A percentile compares a stretch with the other conserved stretches of the same genome.
phyloP scores from a whole-genome alignment of 495 filamentous ascomycete species.

The Talaromyces nanjingensis region DNA sequence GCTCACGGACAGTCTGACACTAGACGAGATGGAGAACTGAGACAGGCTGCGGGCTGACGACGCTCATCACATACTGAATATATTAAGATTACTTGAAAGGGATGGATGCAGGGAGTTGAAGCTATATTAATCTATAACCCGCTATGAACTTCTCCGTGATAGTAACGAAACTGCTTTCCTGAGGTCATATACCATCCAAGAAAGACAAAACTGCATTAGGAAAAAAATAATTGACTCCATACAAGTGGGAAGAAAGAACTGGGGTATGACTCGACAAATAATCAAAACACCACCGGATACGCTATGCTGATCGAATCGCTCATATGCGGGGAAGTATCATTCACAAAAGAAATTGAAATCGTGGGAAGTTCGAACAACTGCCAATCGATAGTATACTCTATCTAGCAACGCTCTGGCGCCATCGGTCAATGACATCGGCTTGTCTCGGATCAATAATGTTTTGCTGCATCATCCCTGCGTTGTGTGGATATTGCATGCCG shows the following conservation, averaged over 20 bases:
- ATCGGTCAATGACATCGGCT: slow-evolving; percentile 78
- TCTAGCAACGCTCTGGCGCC: slow-evolving; percentile 67
- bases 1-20: background rate
- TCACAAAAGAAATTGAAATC: background rate
- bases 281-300: background rate
- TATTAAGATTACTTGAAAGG: background rate
- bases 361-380: background rate
- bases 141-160: background rate
- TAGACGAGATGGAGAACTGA: background rate
- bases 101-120: background rate
- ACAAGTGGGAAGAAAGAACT: slow-evolving; percentile 9
- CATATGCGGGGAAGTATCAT: background rate
- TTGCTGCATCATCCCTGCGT: slow-evolving; percentile 23
- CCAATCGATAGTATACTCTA: background rate
- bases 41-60: background rate
- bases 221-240: background rate
- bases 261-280: background rate
- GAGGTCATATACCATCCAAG: background rate
- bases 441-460: slow-evolving; percentile 47
- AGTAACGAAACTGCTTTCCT: background rate
- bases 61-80: background rate
- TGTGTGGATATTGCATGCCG: slow-evolving; percentile 22
- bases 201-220: background rate
- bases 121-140: background rate
- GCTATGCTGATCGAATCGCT: slow-evolving; percentile 3